A percentile compares a stretch with the other conserved stretches of the same genome.
Conservation (phyloP, 2,329 filamentous ascomycete genomes). For the Talaromyces rugulosus region DNA sequence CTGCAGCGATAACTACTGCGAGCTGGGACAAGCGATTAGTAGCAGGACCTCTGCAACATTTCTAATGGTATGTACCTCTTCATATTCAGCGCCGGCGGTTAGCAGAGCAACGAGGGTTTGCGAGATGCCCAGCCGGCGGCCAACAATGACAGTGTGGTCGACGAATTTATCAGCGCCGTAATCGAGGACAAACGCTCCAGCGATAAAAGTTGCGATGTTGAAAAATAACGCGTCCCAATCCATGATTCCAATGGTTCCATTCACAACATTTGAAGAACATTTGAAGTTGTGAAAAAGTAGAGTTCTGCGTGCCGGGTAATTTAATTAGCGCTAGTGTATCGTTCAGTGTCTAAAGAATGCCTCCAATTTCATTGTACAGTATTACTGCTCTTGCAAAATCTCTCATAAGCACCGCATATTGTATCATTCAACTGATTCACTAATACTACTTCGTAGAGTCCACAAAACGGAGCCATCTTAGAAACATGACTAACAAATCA, state of each 20-base stretch:
- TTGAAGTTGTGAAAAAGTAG: not conserved
- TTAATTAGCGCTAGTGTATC: not conserved
- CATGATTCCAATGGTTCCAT: slow-evolving; percentile 12
- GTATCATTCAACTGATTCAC: not conserved
- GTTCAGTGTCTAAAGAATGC: too few species aligned
- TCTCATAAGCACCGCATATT: not conserved
- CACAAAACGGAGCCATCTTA: too few species aligned
- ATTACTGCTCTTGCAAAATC: too few species aligned
- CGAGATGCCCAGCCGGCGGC: slow-evolving; percentile 42
- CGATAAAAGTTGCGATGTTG: slow-evolving; percentile 34
- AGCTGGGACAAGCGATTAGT: slow-evolving; percentile 29
- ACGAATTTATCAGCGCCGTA: slow-evolving; percentile 52
- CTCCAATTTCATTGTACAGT: too few species aligned
- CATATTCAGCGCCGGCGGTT: slow-evolving; percentile 53
- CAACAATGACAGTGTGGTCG: slow-evolving; percentile 48
- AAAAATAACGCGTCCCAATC: slow-evolving; percentile 35
- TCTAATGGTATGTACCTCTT: slow-evolving; percentile 40
- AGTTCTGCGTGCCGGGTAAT: too few species aligned
- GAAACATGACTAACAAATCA: not conserved
- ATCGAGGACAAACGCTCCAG: slow-evolving; percentile 48
- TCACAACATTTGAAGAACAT: not conserved
- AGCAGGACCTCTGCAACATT: too few species aligned
- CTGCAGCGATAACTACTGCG: slow-evolving; percentile 46
- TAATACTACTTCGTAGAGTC: not conserved
- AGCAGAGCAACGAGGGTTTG: slow-evolving; percentile 49